Conservation (phyloP, 2,329 filamentous ascomycete genomes). For the Parasarocladium wereldwijsianum region DNA sequence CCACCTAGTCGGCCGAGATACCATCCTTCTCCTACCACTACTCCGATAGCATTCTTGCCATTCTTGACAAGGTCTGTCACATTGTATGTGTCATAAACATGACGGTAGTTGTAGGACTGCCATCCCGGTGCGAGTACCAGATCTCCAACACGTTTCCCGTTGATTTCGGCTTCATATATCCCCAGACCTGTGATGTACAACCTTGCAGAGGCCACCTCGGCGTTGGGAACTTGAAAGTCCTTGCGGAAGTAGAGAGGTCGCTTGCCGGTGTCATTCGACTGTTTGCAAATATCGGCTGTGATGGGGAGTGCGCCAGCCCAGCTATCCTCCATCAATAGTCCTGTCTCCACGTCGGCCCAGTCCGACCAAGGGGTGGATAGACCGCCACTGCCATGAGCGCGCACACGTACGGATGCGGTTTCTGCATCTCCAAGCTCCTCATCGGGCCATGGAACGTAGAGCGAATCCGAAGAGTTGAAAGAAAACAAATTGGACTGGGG, state of each 20-base stretch:
- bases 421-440: slow-evolving; percentile 16
- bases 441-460: slow-evolving; percentile 29
- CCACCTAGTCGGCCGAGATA: slow-evolving; percentile 23
- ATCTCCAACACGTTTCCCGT: slow-evolving; percentile 25
- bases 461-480: slow-evolving; percentile 20
- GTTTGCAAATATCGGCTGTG: slow-evolving; percentile 14
- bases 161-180: slow-evolving; percentile 30
- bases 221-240: slow-evolving; percentile 12
- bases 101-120: slow-evolving; percentile 32
- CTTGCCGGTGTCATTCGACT: slow-evolving; percentile 14
- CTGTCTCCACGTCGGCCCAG: slow-evolving; percentile 20
- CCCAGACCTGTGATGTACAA: slow-evolving; percentile 32
- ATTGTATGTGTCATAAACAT: slow-evolving; percentile 39
- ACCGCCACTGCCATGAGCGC: slow-evolving; percentile 12
- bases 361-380: slow-evolving; percentile 13
- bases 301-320: slow-evolving; percentile 17
- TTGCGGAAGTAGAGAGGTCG: slow-evolving; percentile 19
- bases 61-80: slow-evolving; percentile 24
- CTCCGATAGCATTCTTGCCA: slow-evolving; percentile 20
- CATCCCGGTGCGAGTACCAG: slow-evolving; percentile 33
- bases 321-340: slow-evolving; percentile 13
- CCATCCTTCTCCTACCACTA: slow-evolving; percentile 35
- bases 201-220: slow-evolving; percentile 18
- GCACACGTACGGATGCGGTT: slow-evolving; percentile 17
- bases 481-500: slow-evolving; percentile 8